A percentile compares a stretch with the other conserved stretches of the same genome.
Conservation (phyloP, 2,329 filamentous ascomycete species). For the Trichoderma afroharzianum region DNA sequence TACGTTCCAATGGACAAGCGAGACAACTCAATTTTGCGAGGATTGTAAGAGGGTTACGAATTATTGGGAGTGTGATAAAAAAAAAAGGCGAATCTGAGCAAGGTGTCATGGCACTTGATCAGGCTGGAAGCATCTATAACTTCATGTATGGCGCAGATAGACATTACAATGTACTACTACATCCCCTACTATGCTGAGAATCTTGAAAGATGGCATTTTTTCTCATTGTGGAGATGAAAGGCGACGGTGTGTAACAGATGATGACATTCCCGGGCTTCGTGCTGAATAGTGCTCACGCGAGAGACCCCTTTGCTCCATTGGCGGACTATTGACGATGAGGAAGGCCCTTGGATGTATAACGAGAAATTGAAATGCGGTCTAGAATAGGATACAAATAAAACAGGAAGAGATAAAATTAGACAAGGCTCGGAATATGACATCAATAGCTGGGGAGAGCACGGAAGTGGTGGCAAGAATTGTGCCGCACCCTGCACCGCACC, state of each 20-base stretch:
- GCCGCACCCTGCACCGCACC: not conserved
- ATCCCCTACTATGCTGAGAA: not conserved
- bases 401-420: not conserved
- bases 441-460: not conserved
- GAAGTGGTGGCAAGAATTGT: not conserved
- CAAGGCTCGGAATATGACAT: not conserved
- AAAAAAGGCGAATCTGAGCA: not conserved
- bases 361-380: not conserved
- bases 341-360: not conserved
- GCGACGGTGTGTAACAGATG: not conserved
- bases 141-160: constrained; percentile 10
- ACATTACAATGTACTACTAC: constrained; percentile 15
- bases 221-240: not conserved
- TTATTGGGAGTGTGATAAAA: not conserved
- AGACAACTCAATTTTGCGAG: constrained; percentile 44
- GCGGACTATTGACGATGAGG: not conserved
- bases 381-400: not conserved
- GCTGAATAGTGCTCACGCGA: not conserved
- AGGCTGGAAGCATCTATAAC: not conserved
- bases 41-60: constrained; percentile 27
- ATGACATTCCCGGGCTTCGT: not conserved
- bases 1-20: constrained; percentile 48
- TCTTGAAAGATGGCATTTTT: not conserved
- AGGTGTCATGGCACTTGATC: not conserved
- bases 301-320: not conserved